Evolutionary conservation across 2,329 filamentous ascomycete species (phyloP), one percentile per base, ranked within the genome.

Genomic region (Fusarium sp.): DNA sequence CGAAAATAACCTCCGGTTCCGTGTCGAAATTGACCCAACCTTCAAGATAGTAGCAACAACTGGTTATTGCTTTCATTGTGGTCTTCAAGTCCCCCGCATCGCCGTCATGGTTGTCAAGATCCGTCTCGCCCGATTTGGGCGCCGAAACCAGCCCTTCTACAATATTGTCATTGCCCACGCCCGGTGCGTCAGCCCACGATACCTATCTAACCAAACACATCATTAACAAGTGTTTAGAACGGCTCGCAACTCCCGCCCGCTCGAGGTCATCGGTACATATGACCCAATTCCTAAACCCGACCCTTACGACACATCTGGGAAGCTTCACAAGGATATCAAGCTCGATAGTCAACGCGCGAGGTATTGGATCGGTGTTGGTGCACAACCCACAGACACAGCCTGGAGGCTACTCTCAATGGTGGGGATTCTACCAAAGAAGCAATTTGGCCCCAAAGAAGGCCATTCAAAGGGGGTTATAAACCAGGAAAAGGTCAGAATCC

Each of bases 281-380:
- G 89, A 93, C 77, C 90, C 91, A 2, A 83, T 91, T 20, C 91
- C 91, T 30, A 90, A 88, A 78, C 80, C 84, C 30, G 87, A 90
- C 72, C 86, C 88, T 3, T 87, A 89, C 76, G 93, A 83, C 76
- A 80, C 78, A 73, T 87, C 87, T n/a, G 89, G 90, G 20, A 89
- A 90, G 63, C 88, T 93, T 60, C 93, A 92, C 85, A 99, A 99
- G 83, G 95, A 98, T 74, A 93, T 99, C 79, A 91, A 93, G 77
- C 87, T 99, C 17, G 96, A 99, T 81, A 85, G 88, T 11, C 85
- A 89, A 73, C 87, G 96, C 66, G 93, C 95, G 62, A 91, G 92
- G 81, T 99, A 99, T 85, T 99, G 96, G 96, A 87, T 99, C 38
- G 96, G 96, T 80, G 95, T 98, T 6, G 96, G 96, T 2, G 96